These are phyloP conservation scores for Tetrapisispora fleetii DNA, from an alignment of 805 yeast genomes.

Conservation along the genomic window DNA sequence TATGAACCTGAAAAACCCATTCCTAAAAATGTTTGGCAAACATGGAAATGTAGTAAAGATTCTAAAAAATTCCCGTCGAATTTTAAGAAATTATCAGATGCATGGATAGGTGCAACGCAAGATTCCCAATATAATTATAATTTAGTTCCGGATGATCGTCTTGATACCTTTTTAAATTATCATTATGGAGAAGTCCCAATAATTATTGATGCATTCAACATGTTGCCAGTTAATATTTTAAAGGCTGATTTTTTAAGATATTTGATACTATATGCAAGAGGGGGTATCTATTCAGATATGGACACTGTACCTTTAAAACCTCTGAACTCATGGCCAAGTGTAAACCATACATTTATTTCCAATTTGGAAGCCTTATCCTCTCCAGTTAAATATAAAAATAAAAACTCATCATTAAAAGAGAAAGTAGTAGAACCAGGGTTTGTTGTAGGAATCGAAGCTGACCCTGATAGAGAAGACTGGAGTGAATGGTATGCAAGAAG, in stretches of 20 bases:
- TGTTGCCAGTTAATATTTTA: slow-evolving; percentile 71
- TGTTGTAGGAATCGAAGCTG: slow-evolving; percentile 87
- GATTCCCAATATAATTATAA: slow-evolving; percentile 39
- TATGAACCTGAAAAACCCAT: slow-evolving; percentile 55
- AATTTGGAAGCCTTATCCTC: slow-evolving; percentile 7
- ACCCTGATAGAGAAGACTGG: slow-evolving; percentile 94
- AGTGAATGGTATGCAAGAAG: slow-evolving; percentile 83
- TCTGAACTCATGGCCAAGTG: slow-evolving; percentile 64
- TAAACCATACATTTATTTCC: slow-evolving; percentile 21
- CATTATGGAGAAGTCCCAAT: slow-evolving; percentile 66
- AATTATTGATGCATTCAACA: slow-evolving; percentile 61
- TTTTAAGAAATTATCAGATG: slow-evolving; percentile 40
- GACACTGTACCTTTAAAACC: slow-evolving; percentile 76
- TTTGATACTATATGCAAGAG: slow-evolving; percentile 75
- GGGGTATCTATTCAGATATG: slow-evolving; percentile 88
- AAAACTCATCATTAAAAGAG: not conserved
- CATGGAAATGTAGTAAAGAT: slow-evolving; percentile 69
- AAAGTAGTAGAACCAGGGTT: slow-evolving; percentile 44
- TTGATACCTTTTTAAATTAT: slow-evolving; percentile 44
- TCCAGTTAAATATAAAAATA: slow-evolving; percentile 14
- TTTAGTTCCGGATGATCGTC: slow-evolving; percentile 60
- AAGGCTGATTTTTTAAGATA: slow-evolving; percentile 93
- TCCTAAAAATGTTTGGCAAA: slow-evolving; percentile 85
- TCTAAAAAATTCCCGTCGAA: slow-evolving; percentile 47
- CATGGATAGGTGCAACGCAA: slow-evolving; percentile 46